Percentiles rank a stretch among this genome's conserved stretches.
phyloP scores from a whole-genome alignment of 306 rosid genomes.

The Castanopsis chinensis region DNA sequence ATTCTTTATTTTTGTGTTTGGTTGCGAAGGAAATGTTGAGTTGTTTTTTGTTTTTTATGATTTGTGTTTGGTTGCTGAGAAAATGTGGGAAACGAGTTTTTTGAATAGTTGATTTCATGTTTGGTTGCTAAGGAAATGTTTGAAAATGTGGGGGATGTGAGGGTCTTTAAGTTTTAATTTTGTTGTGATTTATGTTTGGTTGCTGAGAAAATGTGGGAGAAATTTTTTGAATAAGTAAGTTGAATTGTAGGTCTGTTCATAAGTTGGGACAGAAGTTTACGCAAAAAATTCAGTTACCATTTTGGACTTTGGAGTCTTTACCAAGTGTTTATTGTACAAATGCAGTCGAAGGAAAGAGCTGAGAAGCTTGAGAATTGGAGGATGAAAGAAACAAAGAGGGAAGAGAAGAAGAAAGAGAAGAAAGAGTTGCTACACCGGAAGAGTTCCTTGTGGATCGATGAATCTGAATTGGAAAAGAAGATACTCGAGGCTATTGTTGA shows the following conservation, averaged over 20 bases:
- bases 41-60: no score
- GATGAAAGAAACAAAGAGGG: constrained; percentile 35
- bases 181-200: neutral
- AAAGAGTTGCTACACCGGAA: constrained; percentile 33
- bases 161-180: neutral
- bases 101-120: no score
- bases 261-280: neutral
- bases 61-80: no score
- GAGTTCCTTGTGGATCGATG: constrained; percentile 51
- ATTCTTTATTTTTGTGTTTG: no score
- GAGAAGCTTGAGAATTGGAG: constrained; percentile 58
- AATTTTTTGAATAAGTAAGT: neutral
- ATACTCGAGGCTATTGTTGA: constrained; percentile 22
- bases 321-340: neutral
- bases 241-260: neutral
- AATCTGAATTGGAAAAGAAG: constrained; percentile 31
- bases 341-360: constrained; percentile 48
- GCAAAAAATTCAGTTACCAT: no score
- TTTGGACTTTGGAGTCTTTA: neutral
- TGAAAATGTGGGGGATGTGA: no score
- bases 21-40: no score
- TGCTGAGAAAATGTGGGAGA: neutral
- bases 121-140: no score
- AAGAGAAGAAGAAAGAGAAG: constrained; percentile 41
- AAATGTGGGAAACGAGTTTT: no score